These are phyloP conservation scores for Leavenworthia alabamica DNA, from an alignment of 345 rosid genomes.

Conservation along the genomic window DNA sequence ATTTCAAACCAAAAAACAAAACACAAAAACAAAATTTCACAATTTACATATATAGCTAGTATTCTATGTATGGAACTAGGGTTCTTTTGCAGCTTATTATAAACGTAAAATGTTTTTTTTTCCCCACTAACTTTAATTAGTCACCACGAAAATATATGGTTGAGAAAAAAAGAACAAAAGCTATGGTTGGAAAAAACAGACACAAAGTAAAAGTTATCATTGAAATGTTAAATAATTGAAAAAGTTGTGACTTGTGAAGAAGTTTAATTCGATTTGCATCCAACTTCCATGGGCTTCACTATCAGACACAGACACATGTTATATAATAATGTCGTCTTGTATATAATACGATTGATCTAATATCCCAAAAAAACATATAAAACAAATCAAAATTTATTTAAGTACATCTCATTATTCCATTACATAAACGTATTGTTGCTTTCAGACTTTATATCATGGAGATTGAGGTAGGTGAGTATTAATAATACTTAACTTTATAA, in stretches of 20 bases:
- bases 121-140: background rate
- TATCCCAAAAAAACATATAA: background rate
- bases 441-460: background rate
- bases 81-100: background rate
- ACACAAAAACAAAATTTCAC: background rate
- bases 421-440: background rate
- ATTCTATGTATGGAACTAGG: background rate
- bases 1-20: background rate
- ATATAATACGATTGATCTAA: background rate
- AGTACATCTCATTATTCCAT: background rate
- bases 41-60: background rate
- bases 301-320: slow-evolving; percentile 14
- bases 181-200: background rate
- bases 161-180: background rate
- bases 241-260: background rate
- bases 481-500: too few relatives aligned
- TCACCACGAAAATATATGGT: background rate
- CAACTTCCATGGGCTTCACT: background rate
- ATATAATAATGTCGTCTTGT: background rate
- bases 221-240: background rate
- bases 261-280: slow-evolving; percentile 22
- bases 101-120: background rate
- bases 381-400: background rate
- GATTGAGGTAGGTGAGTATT: too few relatives aligned
- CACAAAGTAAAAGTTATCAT: background rate